Conservation (phyloP, 2,329 filamentous ascomycete genomes). For the Botrytis porri region DNA sequence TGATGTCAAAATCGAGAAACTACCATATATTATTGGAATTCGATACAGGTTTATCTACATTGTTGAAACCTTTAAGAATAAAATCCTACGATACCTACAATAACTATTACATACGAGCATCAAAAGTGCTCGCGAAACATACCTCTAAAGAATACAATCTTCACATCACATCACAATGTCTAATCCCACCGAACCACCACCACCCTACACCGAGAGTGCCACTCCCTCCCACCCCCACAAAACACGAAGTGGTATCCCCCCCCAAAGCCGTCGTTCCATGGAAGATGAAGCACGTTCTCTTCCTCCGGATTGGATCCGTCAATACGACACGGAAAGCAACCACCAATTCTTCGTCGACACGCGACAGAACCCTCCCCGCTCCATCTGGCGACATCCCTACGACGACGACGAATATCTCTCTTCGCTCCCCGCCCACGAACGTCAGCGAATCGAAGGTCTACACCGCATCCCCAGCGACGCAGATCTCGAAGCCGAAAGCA, state of each 20-base stretch:
- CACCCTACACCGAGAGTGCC: slow-evolving; percentile 38
- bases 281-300: slow-evolving; percentile 57
- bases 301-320: slow-evolving; percentile 55
- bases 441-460: slow-evolving; percentile 45
- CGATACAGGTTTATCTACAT: background rate
- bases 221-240: slow-evolving; percentile 34
- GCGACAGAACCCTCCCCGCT: slow-evolving; percentile 50
- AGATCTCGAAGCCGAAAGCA: slow-evolving; percentile 46
- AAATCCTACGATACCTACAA: background rate
- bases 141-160: background rate
- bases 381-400: slow-evolving; percentile 60
- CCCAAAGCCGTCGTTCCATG: slow-evolving; percentile 53
- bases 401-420: slow-evolving; percentile 55
- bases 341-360: slow-evolving; percentile 66
- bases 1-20: background rate
- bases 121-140: background rate
- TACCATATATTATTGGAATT: background rate
- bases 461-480: slow-evolving; percentile 38
- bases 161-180: slow-evolving; percentile 10
- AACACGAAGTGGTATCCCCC: slow-evolving; percentile 52
- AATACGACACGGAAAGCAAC: slow-evolving; percentile 50
- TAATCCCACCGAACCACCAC: slow-evolving; percentile 34
- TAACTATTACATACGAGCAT: background rate
- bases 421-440: slow-evolving; percentile 48
- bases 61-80: background rate